Conservation (phyloP, 2,329 filamentous ascomycete genomes). For the Sclerotinia sclerotiorum region DNA sequence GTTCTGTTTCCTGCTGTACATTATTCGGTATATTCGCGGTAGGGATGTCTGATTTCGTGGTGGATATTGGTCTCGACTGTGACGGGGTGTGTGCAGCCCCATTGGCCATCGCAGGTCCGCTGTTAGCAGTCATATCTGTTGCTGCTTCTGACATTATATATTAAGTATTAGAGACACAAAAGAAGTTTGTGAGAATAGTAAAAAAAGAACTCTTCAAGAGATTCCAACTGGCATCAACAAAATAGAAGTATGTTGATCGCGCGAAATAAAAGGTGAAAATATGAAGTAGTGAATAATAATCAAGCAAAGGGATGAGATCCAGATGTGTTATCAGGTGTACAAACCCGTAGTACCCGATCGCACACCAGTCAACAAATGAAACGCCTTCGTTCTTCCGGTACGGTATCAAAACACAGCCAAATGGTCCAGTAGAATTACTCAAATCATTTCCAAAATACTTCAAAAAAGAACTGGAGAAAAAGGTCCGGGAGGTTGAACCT, state of each 20-base stretch:
- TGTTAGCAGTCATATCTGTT: conserved; percentile 10
- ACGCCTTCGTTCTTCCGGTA: background rate
- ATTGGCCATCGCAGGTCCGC: background rate
- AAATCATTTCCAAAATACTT: background rate
- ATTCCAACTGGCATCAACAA: background rate
- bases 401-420: background rate
- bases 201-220: background rate
- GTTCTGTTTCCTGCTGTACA: background rate
- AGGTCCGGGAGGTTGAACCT: background rate
- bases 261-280: no score
- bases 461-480: conserved; percentile 1
- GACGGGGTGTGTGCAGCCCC: background rate
- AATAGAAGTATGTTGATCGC: background rate
- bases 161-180: conserved; percentile 12
- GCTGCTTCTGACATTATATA: background rate
- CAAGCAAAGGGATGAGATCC: background rate
- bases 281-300: background rate
- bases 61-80: conserved; percentile 8
- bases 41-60: background rate
- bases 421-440: background rate
- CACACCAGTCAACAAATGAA: background rate
- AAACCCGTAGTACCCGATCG: background rate
- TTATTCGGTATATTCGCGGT: background rate
- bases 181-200: background rate
- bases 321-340: background rate